Percentiles rank a stretch among this genome's conserved stretches.
Conservation (phyloP, 345 rosid species). For the Corchorus olitorius region DNA sequence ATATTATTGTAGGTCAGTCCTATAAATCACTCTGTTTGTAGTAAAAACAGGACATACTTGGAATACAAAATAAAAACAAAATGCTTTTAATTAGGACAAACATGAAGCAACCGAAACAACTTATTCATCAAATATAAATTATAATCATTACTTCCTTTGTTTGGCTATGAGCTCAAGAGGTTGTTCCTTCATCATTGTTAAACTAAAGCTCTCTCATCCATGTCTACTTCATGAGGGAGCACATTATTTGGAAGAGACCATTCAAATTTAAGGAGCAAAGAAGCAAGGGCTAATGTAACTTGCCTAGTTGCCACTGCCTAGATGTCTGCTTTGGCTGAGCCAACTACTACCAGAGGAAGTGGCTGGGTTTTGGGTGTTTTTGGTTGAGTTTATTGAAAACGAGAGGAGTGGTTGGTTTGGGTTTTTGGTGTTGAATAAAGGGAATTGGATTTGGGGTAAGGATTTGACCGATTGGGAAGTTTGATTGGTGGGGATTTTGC, state of each 20-base stretch:
- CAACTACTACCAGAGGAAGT: slow-evolving; percentile 81
- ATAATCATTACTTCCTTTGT: too few species aligned
- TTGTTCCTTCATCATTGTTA: too few species aligned
- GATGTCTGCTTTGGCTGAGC: slow-evolving; percentile 92
- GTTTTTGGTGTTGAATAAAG: not conserved
- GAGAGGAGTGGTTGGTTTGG: slow-evolving; percentile 32
- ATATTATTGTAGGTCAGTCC: too few species aligned
- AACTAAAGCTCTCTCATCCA: too few species aligned
- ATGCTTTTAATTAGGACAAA: too few species aligned
- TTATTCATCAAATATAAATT: too few species aligned
- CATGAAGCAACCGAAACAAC: too few species aligned
- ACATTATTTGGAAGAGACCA: slow-evolving; percentile 27
- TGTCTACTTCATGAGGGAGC: too few species aligned
- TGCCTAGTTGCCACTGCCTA: slow-evolving; percentile 75
- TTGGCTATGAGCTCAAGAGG: too few species aligned
- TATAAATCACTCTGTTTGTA: too few species aligned
- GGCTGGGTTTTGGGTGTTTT: slow-evolving; percentile 26
- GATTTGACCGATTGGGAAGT: slow-evolving; percentile 21
- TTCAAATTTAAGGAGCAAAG: slow-evolving; percentile 42
- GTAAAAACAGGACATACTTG: too few species aligned
- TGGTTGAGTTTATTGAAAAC: slow-evolving; percentile 32
- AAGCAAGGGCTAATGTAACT: slow-evolving; percentile 27
- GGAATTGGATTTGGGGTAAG: slow-evolving; percentile 25
- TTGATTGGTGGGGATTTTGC: slow-evolving; percentile 19
- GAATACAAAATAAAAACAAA: too few species aligned